Evolutionary conservation across 1,284 basidiomycete genomes (phyloP), one percentile per base, ranked within the genome.

Genomic region (Chiua sp.): DNA sequence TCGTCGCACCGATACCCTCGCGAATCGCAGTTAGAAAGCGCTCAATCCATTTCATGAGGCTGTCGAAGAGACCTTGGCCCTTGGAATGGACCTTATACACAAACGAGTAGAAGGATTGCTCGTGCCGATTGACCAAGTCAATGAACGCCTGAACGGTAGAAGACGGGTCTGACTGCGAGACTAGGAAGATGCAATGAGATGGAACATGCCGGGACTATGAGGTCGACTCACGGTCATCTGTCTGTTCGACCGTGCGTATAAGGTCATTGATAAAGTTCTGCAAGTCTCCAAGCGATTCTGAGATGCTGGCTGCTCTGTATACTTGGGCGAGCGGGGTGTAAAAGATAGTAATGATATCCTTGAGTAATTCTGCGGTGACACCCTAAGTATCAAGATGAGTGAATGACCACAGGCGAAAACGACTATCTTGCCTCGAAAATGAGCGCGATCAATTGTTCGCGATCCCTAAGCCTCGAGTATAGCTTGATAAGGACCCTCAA

Each of bases 301-400:
- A 92, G 57, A 99, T 98, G 73, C 93, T 98, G 7, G 98, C 98
- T 6, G 97, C 97, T 72, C 94, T 92, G 80, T 99, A 99, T 3
- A 99, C 98, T 69, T 97, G 94, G 1, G 98, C 98, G n/a, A 99
- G 82, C 2, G 98, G 98, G 1, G 96, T 80, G 76, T 99, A 99
- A 77, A 99, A 99, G 63, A 99, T 99, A 15, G 98, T 98, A 68
- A 99, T 96, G 63, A 99, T 98, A 74, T 99, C 98, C 77, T 97
- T 98, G 68, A 99, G 80, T 46, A 99, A 79, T 52, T 98, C 97
- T 4, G 98, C 90, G 0, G 98, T 99, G 47, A 91, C 91, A 16
- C 96, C 96, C 94, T 97, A 63, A 3, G 20, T 37, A 48, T 33
- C 12, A 28, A 39, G 44, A 15, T 56, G 51, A 56, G 51, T 23